Evolutionary conservation across 805 yeast species (phyloP), one percentile per base, ranked within the genome.

Genomic region (Candida hungchunana): DNA sequence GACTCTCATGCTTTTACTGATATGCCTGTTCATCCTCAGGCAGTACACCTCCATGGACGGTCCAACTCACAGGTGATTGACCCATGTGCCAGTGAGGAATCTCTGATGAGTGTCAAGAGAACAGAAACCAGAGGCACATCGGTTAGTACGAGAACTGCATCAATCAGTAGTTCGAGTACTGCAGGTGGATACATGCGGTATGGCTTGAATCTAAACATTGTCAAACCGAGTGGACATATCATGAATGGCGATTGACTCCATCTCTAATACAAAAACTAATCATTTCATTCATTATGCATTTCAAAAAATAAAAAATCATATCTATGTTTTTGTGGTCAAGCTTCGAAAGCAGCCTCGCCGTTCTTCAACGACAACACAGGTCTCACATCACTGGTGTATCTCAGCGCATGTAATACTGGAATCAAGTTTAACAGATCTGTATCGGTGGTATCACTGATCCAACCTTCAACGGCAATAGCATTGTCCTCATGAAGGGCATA

Each of bases 361-460:
- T 68, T 66, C 51, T 84, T 79, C 45, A 90, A 66, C 7, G 94
- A 77, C 37, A 90, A 63, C 3, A 90, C 65, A 23, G 75, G 75
- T 46, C 97, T 66, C 16, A 90, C 96, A 59, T 90, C 98, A 7
- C 87, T 78, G 18, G 90, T 78, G 44, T 77, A 74, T 39, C 95
- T 69, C 51, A 93, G 61, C 18, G 90, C 80, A 50, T 79, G 74
- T 28, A 87, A 62, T 53, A 93, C 63, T 2, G 98, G 97, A 28
- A 93, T 59, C 34, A 93, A 62, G 50, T 87, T 79, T 59, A 93
- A 64, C 40, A 93, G 64, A 51, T 87, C 95, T 16, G 79, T 67
- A 55, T 93, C 98, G 24, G 81, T 75, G n/a, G 94, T 95, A 60
- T 93, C 98, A 54, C 84, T 86, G 44, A 93, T 87, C 98, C 98